Base-by-base conservation (phyloP, 2,329 filamentous ascomycete genomes). In the Colletotrichum coccodes region DNA sequence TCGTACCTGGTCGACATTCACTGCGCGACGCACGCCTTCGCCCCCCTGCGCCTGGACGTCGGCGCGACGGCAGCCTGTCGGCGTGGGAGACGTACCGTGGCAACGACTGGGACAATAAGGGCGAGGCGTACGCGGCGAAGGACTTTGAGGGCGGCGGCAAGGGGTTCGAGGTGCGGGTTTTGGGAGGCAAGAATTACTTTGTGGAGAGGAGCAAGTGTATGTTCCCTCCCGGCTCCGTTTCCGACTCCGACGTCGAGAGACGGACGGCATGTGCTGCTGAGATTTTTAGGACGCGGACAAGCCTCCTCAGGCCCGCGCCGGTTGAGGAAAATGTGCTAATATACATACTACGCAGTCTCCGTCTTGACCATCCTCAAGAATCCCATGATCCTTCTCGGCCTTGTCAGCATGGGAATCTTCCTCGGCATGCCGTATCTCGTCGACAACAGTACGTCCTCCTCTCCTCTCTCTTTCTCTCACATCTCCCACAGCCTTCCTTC, bases 371-470 rank as follows among this genome's bases (percentile, higher is more conserved):
- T 98, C 64, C 85, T 98, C 75, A 96, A 96, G 85, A 97, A 94
- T 78, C 96, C 96, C 4, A 98, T 98, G 94, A 98, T 98, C 72
- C 87, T 99, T 70, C 92, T 99, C 84, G 94, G 92, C 5, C 81
- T 97, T 38, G 90, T 96, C 44, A 94, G 91, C 70, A 89, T 98
- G 84, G 91, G 84, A 6, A 84, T 98, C 72, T 94, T 97, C 71
- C 87, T 98, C 75, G 95, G 95, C 73, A 94, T 98, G 92, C 96
- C 96, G 16, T 96, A 98, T 80, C 81, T 99, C 64, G 90, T 98
- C 84, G 95, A 98, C 59, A 98, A 96, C 78, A 97, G 95, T 98
- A 89, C 71, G 94, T 88, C 7, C 18, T 42, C 38, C 61, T 28
- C 21, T 40, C 34, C 23, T 23, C 9, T 12, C 18, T 36, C 28